Conservation (phyloP, 2,329 filamentous ascomycete genomes). For the Chlorencoelia australis region DNA sequence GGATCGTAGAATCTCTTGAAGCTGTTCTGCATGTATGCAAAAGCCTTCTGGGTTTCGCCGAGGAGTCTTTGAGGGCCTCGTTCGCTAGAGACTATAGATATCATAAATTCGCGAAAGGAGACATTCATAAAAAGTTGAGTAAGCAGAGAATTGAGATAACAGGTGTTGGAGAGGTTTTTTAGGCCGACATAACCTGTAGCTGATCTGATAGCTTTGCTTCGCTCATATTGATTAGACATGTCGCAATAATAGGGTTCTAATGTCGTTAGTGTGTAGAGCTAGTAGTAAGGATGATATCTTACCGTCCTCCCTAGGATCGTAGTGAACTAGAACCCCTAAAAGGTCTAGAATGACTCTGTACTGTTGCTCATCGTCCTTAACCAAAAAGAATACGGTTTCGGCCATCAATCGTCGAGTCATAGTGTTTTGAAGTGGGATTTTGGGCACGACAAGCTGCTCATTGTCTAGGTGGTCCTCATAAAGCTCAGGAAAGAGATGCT, state of each 20-base stretch:
- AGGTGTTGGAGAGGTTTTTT: slow-evolving; percentile 90
- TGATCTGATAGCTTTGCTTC: slow-evolving; percentile 58
- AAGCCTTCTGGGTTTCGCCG: slow-evolving; percentile 67
- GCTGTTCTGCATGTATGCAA: slow-evolving; percentile 77
- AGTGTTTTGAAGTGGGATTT: slow-evolving; percentile 40
- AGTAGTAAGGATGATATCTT: too few relatives aligned
- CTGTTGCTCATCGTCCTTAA: slow-evolving; percentile 40
- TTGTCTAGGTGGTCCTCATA: slow-evolving; percentile 30
- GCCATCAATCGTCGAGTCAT: slow-evolving; percentile 49
- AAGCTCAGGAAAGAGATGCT: slow-evolving; percentile 51
- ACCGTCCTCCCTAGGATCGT: slow-evolving; percentile 34
- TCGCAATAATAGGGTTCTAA: slow-evolving; percentile 50
- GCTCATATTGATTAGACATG: slow-evolving; percentile 51
- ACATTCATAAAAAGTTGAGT: slow-evolving; percentile 96
- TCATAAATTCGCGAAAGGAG: slow-evolving; percentile 75
- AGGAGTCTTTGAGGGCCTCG: slow-evolving; percentile 57
- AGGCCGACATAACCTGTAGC: slow-evolving; percentile 78
- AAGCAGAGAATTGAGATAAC: slow-evolving; percentile 90
- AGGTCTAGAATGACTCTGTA: slow-evolving; percentile 42
- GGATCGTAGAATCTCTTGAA: slow-evolving; percentile 67
- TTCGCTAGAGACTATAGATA: slow-evolving; percentile 49
- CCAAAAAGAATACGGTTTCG: slow-evolving; percentile 47
- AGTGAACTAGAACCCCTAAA: slow-evolving; percentile 40
- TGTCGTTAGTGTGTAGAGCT: too few relatives aligned
- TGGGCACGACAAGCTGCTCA: slow-evolving; percentile 25